A percentile compares a stretch with the other conserved stretches of the same genome.
These are phyloP conservation scores for Botrytis elliptica DNA, from an alignment of 2,329 filamentous ascomycete genomes.

Conservation along the genomic window DNA sequence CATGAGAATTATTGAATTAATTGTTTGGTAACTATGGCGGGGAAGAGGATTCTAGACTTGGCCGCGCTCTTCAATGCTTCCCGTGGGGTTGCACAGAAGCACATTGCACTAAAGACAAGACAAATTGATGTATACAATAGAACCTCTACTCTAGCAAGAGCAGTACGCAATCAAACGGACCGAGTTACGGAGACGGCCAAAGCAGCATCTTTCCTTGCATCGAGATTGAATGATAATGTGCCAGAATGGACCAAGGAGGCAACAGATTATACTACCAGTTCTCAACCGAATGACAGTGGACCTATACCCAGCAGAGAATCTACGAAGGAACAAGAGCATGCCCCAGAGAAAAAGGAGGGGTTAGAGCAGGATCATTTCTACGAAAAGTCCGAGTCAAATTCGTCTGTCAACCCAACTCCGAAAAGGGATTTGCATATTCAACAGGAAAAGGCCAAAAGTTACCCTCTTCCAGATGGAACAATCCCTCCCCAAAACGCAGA, in stretches of 20 bases:
- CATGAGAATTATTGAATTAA: constrained; percentile 19
- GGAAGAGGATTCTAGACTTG: constrained; percentile 67
- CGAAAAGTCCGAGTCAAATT: constrained; percentile 44
- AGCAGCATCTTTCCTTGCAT: constrained; percentile 58
- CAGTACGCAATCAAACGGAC: constrained; percentile 60
- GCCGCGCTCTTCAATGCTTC: constrained; percentile 69
- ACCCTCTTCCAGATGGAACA: constrained; percentile 50
- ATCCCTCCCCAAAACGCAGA: constrained; percentile 44
- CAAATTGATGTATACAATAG: constrained; percentile 63
- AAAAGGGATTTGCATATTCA: constrained; percentile 44
- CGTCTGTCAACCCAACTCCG: constrained; percentile 41
- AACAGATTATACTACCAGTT: constrained; percentile 20
- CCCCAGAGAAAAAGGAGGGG: constrained; percentile 37
- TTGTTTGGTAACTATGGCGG: constrained; percentile 46
- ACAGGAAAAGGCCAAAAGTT: constrained; percentile 46
- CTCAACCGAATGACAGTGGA: constrained; percentile 27
- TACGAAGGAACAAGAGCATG: constrained; percentile 34
- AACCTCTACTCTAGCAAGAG: constrained; percentile 64
- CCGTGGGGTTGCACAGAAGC: constrained; percentile 63
- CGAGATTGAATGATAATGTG: constrained; percentile 52
- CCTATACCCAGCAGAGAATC: constrained; percentile 35
- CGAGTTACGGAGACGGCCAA: constrained; percentile 59
- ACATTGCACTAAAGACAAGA: constrained; percentile 55
- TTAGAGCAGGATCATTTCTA: constrained; percentile 53
- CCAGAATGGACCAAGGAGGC: constrained; percentile 36